Conservation (phyloP, 257 asterid species). For the Solanum virginianum region DNA sequence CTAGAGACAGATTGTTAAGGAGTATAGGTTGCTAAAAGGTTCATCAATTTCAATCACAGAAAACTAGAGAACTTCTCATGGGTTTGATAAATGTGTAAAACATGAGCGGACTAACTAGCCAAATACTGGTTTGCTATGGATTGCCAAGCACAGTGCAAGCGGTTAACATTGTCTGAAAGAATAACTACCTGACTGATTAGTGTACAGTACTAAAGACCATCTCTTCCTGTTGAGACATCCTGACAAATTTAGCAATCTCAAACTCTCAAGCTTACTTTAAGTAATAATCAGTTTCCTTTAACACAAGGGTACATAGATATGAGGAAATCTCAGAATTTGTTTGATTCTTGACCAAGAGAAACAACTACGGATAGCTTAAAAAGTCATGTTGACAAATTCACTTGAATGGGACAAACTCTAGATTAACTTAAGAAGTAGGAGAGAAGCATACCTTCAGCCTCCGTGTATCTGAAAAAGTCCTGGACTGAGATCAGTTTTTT, state of each 20-base stretch:
- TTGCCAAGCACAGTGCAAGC: not conserved
- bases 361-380: not conserved
- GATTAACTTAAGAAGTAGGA: not conserved
- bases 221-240: not conserved
- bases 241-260: not conserved
- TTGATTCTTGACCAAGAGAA: not conserved
- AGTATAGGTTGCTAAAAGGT: not conserved
- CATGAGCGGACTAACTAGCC: not conserved
- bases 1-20: not conserved
- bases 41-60: not conserved
- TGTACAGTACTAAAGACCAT: not conserved
- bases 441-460: slow-evolving; percentile 74
- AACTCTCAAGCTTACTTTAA: not conserved
- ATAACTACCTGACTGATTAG: not conserved
- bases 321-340: not conserved
- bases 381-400: not conserved
- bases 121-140: not conserved
- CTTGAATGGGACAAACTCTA: not conserved
- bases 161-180: not conserved
- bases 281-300: not conserved
- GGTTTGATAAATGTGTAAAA: not conserved
- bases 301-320: not conserved
- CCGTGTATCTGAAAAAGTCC: slow-evolving; percentile 96
- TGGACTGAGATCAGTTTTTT: slow-evolving; percentile 89
- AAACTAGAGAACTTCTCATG: not conserved